These are phyloP conservation scores for Themeda triandra DNA, from an alignment of 176 grass and related monocot genomes.

Conservation along the genomic window DNA sequence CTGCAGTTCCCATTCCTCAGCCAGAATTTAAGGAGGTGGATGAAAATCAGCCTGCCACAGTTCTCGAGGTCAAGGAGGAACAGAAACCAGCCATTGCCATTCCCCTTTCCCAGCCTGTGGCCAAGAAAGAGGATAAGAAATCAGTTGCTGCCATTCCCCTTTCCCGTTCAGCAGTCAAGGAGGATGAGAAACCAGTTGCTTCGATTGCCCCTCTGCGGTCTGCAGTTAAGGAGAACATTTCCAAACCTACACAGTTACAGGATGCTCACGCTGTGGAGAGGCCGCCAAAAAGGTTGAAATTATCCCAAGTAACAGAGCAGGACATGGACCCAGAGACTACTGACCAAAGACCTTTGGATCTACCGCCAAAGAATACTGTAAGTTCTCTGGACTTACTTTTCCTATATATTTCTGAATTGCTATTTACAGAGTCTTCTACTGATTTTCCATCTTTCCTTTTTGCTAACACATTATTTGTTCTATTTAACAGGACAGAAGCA, in stretches of 20 bases:
- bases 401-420: not conserved
- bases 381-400: constrained; percentile 2
- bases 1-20: constrained; percentile 20
- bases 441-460: constrained; percentile 29
- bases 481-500: constrained; percentile 76
- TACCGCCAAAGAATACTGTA: constrained; percentile 26
- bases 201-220: not conserved
- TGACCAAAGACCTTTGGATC: constrained; percentile 30
- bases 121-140: not conserved
- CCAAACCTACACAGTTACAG: not conserved
- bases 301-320: constrained; percentile 8
- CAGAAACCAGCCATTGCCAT: not conserved
- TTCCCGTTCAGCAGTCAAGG: not conserved
- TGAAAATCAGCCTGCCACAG: not conserved
- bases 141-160: not conserved
- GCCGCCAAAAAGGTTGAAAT: constrained; percentile 46
- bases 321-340: not conserved
- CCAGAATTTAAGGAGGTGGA: constrained; percentile 2
- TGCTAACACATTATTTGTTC: constrained; percentile 31
- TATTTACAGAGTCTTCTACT: constrained; percentile 20
- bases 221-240: not conserved
- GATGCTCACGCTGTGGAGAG: constrained; percentile 21
- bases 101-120: not conserved
- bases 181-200: constrained; percentile 10
- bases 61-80: constrained; percentile 1